Evolutionary conservation across 1,284 basidiomycete species (phyloP).

Genomic region (Chalciporus sp.): DNA sequence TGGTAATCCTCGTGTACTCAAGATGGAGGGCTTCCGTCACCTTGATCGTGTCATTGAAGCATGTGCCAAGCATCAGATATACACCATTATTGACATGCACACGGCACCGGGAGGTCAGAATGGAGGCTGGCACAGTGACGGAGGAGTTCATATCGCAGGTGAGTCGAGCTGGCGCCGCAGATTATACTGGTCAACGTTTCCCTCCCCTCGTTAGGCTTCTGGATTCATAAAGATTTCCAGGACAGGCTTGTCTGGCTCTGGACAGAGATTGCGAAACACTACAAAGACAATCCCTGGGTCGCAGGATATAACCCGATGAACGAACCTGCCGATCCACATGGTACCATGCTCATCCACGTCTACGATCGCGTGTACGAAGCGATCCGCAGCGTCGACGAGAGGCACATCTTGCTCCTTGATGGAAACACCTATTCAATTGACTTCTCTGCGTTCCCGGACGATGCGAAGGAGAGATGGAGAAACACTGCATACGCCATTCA

Average conservation of each 20-base stretch:
- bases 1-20: slow-evolving; percentile 35
- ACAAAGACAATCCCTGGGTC: slow-evolving; percentile 41
- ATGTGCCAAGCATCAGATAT: slow-evolving; percentile 36
- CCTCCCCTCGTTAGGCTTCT: slow-evolving; percentile 32
- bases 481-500: slow-evolving; percentile 46
- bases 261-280: slow-evolving; percentile 42
- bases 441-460: slow-evolving; percentile 40
- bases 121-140: slow-evolving; percentile 26
- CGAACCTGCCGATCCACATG: slow-evolving; percentile 44
- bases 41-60: slow-evolving; percentile 38
- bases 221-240: slow-evolving; percentile 49
- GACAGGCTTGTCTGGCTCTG: slow-evolving; percentile 44
- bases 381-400: slow-evolving; percentile 43
- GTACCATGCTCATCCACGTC: slow-evolving; percentile 39
- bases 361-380: slow-evolving; percentile 45
- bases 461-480: slow-evolving; percentile 30
- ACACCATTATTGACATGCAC: slow-evolving; percentile 37
- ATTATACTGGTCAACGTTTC: background rate
- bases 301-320: slow-evolving; percentile 46
- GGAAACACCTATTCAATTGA: slow-evolving; percentile 48
- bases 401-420: slow-evolving; percentile 42
- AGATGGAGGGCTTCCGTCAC: slow-evolving; percentile 35
- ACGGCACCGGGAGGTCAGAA: slow-evolving; percentile 32
- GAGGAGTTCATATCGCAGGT: slow-evolving; percentile 13
- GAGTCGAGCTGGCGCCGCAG: background rate